Evolutionary conservation across 257 asterid species (phyloP), one percentile per base, ranked within the genome.

Genomic region (Solanum chilense): DNA sequence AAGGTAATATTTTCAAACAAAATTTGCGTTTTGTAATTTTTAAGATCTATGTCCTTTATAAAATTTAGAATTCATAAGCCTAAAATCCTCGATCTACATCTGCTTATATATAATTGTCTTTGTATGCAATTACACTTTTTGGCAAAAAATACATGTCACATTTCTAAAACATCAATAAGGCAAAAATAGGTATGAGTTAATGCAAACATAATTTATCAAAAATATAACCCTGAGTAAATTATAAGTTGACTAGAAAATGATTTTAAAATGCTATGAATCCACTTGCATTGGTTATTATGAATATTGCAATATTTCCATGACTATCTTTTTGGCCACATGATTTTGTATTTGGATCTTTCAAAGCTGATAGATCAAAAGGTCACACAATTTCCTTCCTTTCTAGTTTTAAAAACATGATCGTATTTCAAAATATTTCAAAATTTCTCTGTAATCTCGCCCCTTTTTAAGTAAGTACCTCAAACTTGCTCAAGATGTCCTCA

Each of bases 241-340:
- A 1, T 44, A 44, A 44, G 49, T 12, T 4, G 14, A 44, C 49
- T 3, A 44, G 5, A 44, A 44, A 44, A 44, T 44, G 6, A 12
- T 44, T 44, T 12, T 44, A 12, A 44, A 44, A 12, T 12, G 49
- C 15, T 44, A 44, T 44, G 49, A 44, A 44, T 44, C 14, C 49
- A 44, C 49, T 44, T 44, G 6, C 49, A 44, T 44, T 3, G 0
- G 49, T 4, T 6, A 44, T 44, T 44, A 12, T 94, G 6, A 94
- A 93, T 88, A 56, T 93, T 14, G 93, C 70, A 2, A 68, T 94
- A 93, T 90, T 91, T 82, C 94, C 95, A 85, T 93, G 94, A 94
- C 90, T 93, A 1, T 94, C 94, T 69, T 93, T 94, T 64, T 12
- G 95, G 95, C 20, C 95, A 92, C 88, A 91, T 93, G 62, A 88